Evolutionary conservation across 345 rosid species (phyloP).

Genomic region (Hibiscus trionum): DNA sequence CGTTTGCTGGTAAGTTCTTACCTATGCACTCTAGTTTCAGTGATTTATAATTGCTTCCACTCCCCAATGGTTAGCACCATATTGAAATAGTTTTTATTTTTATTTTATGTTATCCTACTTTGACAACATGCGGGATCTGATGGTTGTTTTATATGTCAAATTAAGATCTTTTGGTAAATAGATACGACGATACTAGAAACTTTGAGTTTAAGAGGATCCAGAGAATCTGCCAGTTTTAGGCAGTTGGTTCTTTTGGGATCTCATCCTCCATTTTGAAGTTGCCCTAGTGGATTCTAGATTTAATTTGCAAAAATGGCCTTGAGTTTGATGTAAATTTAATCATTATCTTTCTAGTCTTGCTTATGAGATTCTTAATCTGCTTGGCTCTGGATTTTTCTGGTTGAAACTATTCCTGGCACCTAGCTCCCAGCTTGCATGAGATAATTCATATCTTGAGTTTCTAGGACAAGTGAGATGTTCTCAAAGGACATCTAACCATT

Average conservation of each 20-base stretch:
- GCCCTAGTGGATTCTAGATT: not conserved
- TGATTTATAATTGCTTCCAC: not conserved
- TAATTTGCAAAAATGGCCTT: not conserved
- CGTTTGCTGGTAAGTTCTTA: constrained; percentile 73
- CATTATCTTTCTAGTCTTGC: not conserved
- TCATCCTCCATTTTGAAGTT: not conserved
- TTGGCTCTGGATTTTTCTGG: not conserved
- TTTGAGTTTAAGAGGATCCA: not conserved
- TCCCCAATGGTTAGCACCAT: not conserved
- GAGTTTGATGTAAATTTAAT: not conserved
- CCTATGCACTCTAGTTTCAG: not conserved
- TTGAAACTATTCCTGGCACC: not conserved
- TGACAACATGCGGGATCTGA: not conserved
- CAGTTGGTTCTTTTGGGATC: not conserved
- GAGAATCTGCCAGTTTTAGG: not conserved
- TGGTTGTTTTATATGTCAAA: not conserved
- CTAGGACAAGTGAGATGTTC: not conserved
- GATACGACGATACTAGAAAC: not conserved
- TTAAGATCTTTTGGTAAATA: not conserved
- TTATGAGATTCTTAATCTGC: not conserved
- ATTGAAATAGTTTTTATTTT: not conserved
- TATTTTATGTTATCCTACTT: not conserved
- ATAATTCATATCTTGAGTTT: not conserved
- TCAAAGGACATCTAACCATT: too few relatives aligned
- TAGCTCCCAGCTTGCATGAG: not conserved